Evolutionary conservation across 345 rosid species (phyloP), one percentile per base, ranked within the genome.

Genomic region (Arabis hirsuta): DNA sequence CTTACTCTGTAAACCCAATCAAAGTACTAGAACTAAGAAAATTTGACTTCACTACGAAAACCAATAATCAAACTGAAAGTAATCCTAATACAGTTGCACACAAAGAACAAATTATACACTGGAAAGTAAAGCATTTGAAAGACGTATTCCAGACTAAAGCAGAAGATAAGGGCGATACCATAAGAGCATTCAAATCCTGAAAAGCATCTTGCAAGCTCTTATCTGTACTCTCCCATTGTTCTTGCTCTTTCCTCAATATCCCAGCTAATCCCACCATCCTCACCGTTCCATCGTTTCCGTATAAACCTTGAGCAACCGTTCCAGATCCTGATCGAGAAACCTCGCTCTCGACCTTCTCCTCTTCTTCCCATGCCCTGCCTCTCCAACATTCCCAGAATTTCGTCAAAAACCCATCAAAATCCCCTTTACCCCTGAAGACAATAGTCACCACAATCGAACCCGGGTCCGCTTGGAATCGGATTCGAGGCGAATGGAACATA

Each of bases 121-220:
- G 2, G 26, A 51, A 5, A 69, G 20, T 69, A 13, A 34, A 48
- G 8, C 41, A 47, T 24, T 69, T 31, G 14, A 36, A 45, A 13
- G 12, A 9, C 4, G n/a, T 48, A 6, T 4, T 60, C 45, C 61
- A 61, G 44, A 61, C 53, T 29, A 6, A 32, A 7, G 38, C 64
- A 51, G 12, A 26, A 55, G 24, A 22, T 22, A 62, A 45, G 10
- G 42, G 50, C 2, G 24, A 55, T 85, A 90, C 98, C 97, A 91
- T 90, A 41, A 91, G 96, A 53, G 98, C 98, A 84, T 87, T 91
- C 84, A 90, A 81, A 83, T 91, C 97, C 73, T 85, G 96, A 61
- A 95, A 95, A 81, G 98, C 99, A 16, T 91, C 96, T 45, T 95
- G 97, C 82, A 91, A 82, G 82, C 88, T 88, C 90, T 88, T 95